These are phyloP conservation scores for Globisporangium cederbergense DNA, from an alignment of 352 stramenopile species.

Conservation along the genomic window DNA sequence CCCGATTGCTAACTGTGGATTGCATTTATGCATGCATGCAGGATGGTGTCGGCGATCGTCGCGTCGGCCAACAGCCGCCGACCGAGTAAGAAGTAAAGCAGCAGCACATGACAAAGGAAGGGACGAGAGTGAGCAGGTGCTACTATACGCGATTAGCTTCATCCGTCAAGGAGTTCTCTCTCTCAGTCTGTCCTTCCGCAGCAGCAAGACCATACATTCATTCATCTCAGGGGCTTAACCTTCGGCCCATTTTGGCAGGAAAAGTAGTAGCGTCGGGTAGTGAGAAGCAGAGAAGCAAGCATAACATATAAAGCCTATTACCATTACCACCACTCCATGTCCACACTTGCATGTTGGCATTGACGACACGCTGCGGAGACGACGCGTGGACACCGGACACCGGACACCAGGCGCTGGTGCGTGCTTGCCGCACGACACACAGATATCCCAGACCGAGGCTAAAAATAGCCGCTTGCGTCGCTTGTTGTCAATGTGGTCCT, in stretches of 20 bases:
- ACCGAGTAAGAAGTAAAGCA: constrained; percentile 14
- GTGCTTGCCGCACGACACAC: background rate
- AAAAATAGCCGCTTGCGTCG: background rate
- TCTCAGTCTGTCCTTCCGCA: background rate
- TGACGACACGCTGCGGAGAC: background rate
- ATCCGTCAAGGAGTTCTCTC: background rate
- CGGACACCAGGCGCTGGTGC: background rate
- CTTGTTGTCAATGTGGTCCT: background rate
- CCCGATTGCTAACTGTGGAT: background rate
- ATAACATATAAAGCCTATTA: constrained; percentile 2
- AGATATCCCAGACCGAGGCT: background rate
- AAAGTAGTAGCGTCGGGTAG: background rate
- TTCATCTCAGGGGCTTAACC: background rate
- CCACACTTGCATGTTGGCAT: background rate
- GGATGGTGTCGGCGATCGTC: constrained; percentile 86
- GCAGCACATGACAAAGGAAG: background rate
- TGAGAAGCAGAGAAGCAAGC: background rate
- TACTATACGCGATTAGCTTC: background rate
- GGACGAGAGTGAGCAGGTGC: background rate
- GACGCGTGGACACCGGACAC: background rate
- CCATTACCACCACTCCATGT: background rate
- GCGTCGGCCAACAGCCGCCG: constrained; percentile 50
- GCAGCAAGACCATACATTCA: background rate
- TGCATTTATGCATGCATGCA: constrained; percentile 14
- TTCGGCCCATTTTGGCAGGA: constrained; percentile 1